phyloP scores from a whole-genome alignment of 495 filamentous ascomycete genomes.

The Daldinia loculata region DNA sequence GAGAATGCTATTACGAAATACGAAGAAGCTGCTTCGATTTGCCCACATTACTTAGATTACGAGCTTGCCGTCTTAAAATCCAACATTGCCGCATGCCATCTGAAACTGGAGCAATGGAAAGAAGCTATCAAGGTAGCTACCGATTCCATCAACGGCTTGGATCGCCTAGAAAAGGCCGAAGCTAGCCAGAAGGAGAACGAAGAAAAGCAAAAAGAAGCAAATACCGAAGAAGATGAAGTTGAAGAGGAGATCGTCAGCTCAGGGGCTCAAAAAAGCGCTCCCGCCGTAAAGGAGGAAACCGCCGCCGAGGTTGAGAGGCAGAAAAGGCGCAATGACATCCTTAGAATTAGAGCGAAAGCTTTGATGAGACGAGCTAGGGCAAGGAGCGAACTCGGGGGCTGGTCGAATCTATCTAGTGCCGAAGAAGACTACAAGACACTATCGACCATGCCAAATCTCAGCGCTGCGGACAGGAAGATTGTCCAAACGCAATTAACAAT shows the following conservation, averaged over 20 bases:
- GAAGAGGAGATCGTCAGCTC: conserved; percentile 66
- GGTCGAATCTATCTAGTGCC: conserved; percentile 83
- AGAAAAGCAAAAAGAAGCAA: conserved; percentile 48
- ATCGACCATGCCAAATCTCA: conserved; percentile 64
- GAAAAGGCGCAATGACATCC: conserved; percentile 66
- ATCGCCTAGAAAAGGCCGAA: conserved; percentile 58
- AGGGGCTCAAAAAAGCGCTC: conserved; percentile 58
- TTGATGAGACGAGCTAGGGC: conserved; percentile 86
- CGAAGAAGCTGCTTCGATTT: conserved; percentile 80
- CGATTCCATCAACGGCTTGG: conserved; percentile 74
- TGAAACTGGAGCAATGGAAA: conserved; percentile 90
- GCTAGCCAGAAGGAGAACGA: conserved; percentile 24
- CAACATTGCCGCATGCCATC: conserved; percentile 90
- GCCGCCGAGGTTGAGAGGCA: conserved; percentile 41
- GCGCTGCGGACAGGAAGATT: conserved; percentile 68
- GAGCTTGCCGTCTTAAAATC: conserved; percentile 86
- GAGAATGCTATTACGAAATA: conserved; percentile 90
- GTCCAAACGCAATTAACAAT: conserved; percentile 69
- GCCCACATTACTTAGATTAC: conserved; percentile 88
- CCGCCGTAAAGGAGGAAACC: conserved; percentile 52
- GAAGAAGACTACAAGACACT: conserved; percentile 77
- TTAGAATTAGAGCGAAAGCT: conserved; percentile 83
- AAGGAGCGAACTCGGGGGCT: conserved; percentile 72
- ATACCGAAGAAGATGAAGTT: conserved; percentile 66
- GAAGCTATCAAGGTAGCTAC: conserved; percentile 78